Conservation (phyloP, 345 rosid species). For the Murraya paniculata region DNA sequence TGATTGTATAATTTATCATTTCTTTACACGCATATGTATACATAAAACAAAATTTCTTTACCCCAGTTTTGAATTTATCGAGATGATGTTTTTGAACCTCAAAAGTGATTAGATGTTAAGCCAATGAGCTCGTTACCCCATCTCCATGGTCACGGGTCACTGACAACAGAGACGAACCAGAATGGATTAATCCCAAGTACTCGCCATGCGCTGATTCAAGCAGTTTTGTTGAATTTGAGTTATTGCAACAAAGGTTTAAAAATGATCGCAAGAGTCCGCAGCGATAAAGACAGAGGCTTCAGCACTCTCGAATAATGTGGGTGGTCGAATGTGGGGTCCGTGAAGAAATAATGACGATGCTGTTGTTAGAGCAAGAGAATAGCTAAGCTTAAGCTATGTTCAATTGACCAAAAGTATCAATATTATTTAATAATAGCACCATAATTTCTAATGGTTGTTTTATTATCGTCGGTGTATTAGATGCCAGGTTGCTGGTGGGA, state of each 20-base stretch:
- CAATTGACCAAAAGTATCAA: neutral
- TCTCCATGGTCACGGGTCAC: conserved; percentile 11
- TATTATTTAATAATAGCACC: neutral
- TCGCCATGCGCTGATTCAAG: neutral
- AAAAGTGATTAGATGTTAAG: neutral
- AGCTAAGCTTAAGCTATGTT: neutral
- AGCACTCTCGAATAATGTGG: neutral
- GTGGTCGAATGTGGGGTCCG: neutral
- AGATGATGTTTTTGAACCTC: neutral
- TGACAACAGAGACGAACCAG: neutral
- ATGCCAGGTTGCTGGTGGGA: neutral
- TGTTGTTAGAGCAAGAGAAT: neutral
- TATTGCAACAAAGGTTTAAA: neutral
- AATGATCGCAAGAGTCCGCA: too few relatives aligned
- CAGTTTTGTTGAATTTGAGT: neutral
- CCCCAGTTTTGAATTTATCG: too few relatives aligned
- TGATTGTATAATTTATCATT: neutral
- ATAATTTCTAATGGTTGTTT: neutral
- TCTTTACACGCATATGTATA: too few relatives aligned
- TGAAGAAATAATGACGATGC: neutral
- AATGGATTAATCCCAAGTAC: neutral
- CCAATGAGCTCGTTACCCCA: neutral
- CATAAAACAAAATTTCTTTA: too few relatives aligned
- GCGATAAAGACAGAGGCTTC: too few relatives aligned
- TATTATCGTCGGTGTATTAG: neutral